Percentiles rank a stretch among this genome's conserved stretches.
phyloP scores from a whole-genome alignment of 495 filamentous ascomycete genomes.

The Pyronema domesticum region DNA sequence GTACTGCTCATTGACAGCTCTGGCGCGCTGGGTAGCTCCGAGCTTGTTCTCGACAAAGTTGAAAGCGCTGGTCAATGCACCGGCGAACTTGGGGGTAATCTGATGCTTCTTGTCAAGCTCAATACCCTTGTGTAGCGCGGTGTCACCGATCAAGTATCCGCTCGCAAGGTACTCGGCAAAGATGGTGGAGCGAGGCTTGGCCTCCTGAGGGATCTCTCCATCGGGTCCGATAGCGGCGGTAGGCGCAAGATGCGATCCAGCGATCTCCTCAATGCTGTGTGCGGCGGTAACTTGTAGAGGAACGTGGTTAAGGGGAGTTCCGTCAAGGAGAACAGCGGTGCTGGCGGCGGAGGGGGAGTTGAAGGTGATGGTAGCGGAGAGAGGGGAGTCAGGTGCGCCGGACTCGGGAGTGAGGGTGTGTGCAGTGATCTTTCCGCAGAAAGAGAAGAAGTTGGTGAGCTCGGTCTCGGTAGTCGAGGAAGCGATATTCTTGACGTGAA shows the following conservation, averaged over 20 bases:
- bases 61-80: constrained; percentile 46
- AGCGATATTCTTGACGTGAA: constrained; percentile 60
- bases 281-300: constrained; percentile 61
- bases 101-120: constrained; percentile 81
- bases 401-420: constrained; percentile 56
- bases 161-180: constrained; percentile 89
- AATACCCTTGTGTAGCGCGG: constrained; percentile 65
- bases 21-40: constrained; percentile 29
- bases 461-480: constrained; percentile 66
- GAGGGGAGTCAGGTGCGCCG: constrained; percentile 37
- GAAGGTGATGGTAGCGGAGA: constrained; percentile 81
- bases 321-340: constrained; percentile 88
- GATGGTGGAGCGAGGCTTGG: constrained; percentile 85
- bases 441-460: constrained; percentile 92
- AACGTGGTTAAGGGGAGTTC: constrained; percentile 71
- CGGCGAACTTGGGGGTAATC: constrained; percentile 58
- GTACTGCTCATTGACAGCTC: constrained; percentile 30
- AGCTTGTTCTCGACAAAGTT: constrained; percentile 61
- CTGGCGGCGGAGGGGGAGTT: constrained; percentile 92
- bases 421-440: constrained; percentile 87
- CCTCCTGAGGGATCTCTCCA: constrained; percentile 51
- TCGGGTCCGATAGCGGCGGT: constrained; percentile 19
- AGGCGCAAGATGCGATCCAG: constrained; percentile 32
- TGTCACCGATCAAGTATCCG: constrained; percentile 75
- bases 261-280: constrained; percentile 45